Base-by-base conservation (phyloP, 441 rosid species). In the Adansonia rubrostipa region DNA sequence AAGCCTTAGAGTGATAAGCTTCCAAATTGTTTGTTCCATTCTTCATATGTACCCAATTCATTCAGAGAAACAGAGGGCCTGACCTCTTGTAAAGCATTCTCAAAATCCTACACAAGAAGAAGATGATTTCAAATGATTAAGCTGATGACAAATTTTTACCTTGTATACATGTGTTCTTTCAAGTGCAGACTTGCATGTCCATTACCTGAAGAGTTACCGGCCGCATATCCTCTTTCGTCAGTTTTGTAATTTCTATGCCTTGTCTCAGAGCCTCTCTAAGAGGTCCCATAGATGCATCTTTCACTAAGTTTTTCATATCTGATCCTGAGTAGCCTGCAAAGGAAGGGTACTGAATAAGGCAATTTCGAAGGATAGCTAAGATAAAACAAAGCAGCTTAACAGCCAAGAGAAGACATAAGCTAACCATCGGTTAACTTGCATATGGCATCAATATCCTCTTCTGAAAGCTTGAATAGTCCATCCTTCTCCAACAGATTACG, bases 201-300 rank as follows among this genome's bases (percentile, higher is more conserved):
- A 40, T 83, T 84, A 96, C 99, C 97, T 91, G 85, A 81, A 92
- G 91, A 74, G 82, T 89, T 65, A 96, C 98, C 0, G 86, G 86
- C 42, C 91, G 87, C 98, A 94, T 87, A 74, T 96, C 99, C 58
- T 94, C 98, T 83, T 92, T 96, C 24, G 86, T 87, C 73, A 94
- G 89, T 82, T 89, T 85, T 20, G 92, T 89, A 73, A 94, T 92
- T 68, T 94, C 98, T 81, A 86, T 90, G 62, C 98, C 99, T 78
- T 87, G 92, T 86, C 65, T 88, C 47, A 96, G 92, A 75, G 99
- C 98, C 79, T 94, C 99, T 85, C 99, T 88, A 65, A 96, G 82
- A 79, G 98, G 98, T 81, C 99, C 99, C 97, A 96, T 93, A 2
- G 95, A 91, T 75, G 99, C 99, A 71, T 96, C 98, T 84, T 96